Evolutionary conservation across 352 stramenopile species (phyloP), one percentile per base, ranked within the genome.

Genomic region (Plasmopara muralis): DNA sequence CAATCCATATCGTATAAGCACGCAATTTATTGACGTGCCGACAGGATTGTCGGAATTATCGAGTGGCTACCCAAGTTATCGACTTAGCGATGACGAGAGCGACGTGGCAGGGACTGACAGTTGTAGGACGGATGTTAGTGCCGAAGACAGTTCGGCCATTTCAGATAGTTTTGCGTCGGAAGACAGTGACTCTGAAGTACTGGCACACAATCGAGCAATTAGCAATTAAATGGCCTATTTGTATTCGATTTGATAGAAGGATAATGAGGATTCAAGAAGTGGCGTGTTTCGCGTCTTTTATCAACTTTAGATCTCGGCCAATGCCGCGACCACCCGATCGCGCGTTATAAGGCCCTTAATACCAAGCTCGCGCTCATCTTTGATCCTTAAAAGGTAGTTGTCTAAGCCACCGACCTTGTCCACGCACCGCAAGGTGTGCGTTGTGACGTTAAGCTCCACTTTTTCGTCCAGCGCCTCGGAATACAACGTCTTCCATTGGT

Each of bases 371-470:
- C 62, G 79, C 54, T 95, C 77, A 59, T 91, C 71, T 58, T 87
- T 95, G 61, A 92, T 82, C 57, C 78, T 89, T 59, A 97, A 62
- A 30, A 98, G 71, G 72, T 97, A 98, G 64, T 96, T 94, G 72
- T 98, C 93, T 54, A 98, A 74, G 6, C 91, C 91, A 35, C 93
- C 93, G 30, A 63, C 70, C 70, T 97, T 97, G 76, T 98, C 93
- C 55, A 98, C 89, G 47, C 79, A 96, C 9, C 91, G 80, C 60
- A 98, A 62, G 31, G 93, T 93, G 61, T 89, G 79, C 7, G 93
- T 84, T 41, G 93, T 98, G 29, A 98, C 69, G 66, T 97, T 95
- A 42, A 97, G 93, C 5, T 63, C 72, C 37, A 98, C 71, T 75
- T 94, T 96, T 72, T 96, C 88, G 66, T 97, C 89, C 60, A 98